Conservation (phyloP, 2,329 filamentous ascomycete species). For the Epicoccum sorghinum region DNA sequence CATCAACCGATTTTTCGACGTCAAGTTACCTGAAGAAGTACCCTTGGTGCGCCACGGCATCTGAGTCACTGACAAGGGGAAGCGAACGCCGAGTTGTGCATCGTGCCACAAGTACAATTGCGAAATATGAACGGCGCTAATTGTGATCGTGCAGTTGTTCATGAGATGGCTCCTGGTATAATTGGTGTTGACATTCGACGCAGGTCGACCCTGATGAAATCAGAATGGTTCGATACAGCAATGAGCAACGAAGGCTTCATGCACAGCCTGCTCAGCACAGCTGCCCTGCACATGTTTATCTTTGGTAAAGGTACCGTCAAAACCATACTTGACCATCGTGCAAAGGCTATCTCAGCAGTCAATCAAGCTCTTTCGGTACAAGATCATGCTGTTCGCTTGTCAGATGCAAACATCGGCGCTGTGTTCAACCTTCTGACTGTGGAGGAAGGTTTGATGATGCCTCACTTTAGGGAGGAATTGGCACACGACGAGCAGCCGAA, state of each 20-base stretch:
- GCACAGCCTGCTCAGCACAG: conserved; percentile 47
- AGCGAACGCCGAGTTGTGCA: not conserved
- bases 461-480: conserved; percentile 26
- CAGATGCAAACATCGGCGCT: conserved; percentile 47
- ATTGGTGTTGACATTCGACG: conserved; percentile 47
- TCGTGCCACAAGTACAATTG: not conserved
- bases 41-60: too few relatives aligned
- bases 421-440: conserved; percentile 48
- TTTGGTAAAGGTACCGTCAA: conserved; percentile 39
- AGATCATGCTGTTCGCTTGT: conserved; percentile 33
- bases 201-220: conserved; percentile 43
- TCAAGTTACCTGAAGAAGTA: not conserved
- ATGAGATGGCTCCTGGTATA: conserved; percentile 44
- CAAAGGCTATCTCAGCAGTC: conserved; percentile 42
- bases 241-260: conserved; percentile 45
- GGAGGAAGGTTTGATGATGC: conserved; percentile 40
- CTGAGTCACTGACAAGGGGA: not conserved
- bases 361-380: conserved; percentile 40
- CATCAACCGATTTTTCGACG: not conserved
- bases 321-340: conserved; percentile 42
- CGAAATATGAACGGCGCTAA: conserved; percentile 23
- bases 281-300: conserved; percentile 43
- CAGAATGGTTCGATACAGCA: conserved; percentile 47
- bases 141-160: conserved; percentile 31
- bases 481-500: conserved; percentile 37